Evolutionary conservation across 192 early-diverging fungal species (phyloP), one percentile per base, ranked within the genome.

Genomic region (Lobosporangium transversale): DNA sequence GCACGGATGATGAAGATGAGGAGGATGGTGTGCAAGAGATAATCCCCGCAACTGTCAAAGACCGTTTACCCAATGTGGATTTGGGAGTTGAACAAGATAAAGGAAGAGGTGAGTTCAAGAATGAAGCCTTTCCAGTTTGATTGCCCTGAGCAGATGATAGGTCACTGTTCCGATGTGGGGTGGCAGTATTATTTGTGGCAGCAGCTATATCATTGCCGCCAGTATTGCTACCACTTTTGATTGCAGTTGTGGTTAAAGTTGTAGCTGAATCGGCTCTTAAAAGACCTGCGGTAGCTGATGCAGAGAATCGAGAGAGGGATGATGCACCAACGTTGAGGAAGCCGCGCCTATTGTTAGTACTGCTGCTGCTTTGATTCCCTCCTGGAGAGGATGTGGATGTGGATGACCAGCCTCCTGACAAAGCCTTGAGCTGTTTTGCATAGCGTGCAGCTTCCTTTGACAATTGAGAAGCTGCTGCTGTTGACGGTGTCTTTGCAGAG

Each of bases 371-470:
- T 26, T 40, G 1, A 23, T 15, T 0, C 14, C 37, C 7, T 35
- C 23, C 40, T 8, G 51, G 29, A 29, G 20, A 9, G 29, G 29
- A 31, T 29, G 14, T 53, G 30, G 51, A 53, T 31, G 51, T 31
- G 10, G 33, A 23, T 37, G 42, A 37, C 27, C 23, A 17, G 30
- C 64, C 64, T 20, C 5, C 45, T 33, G 31, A 12, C 18, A 66
- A 33, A 4, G 45, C 43, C 33, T 49, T 32, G 14, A 66, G 31
- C 2, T 66, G 64, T 49, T 53, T 55, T 26, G 43, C 37, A 37
- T 20, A 66, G 2, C 64, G 64, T 7, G 64, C 42, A 35, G 43
- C 23, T n/a, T 66, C 64, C 33, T 57, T 66, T 45, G 64, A 66
- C 18, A 47, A 20, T 35, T 48, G 58, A 61, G 45, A 35, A 4